phyloP scores from a whole-genome alignment of 306 rosid genomes.

The Malus sylvestris region DNA sequence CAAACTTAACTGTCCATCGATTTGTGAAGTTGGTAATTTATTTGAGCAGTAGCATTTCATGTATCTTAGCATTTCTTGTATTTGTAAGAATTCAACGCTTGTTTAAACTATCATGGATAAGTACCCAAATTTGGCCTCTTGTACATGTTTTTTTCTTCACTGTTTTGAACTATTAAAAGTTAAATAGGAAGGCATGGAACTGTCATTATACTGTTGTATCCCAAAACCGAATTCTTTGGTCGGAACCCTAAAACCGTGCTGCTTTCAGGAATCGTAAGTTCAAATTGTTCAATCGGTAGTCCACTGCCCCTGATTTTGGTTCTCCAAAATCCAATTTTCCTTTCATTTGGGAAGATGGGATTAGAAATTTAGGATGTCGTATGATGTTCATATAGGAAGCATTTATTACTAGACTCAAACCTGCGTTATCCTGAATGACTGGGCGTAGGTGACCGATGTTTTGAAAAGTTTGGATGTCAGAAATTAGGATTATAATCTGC shows the following conservation, averaged over 20 bases:
- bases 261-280: not conserved
- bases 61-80: not conserved
- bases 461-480: not conserved
- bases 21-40: conserved; percentile 13
- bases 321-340: no score
- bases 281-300: not conserved
- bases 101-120: not conserved
- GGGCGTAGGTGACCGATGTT: not conserved
- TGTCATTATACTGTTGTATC: not conserved
- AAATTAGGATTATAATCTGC: not conserved
- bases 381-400: no score
- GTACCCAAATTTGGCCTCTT: not conserved
- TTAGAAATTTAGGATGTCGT: not conserved
- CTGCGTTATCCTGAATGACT: no score
- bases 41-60: conserved; percentile 1
- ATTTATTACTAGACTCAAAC: no score
- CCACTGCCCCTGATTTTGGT: no score
- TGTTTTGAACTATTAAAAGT: not conserved
- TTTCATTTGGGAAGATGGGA: no score
- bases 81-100: not conserved
- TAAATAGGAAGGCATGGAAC: not conserved
- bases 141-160: not conserved
- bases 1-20: conserved; percentile 13
- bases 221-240: not conserved
- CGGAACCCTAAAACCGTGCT: no score